Evolutionary conservation across 371 early-diverging fungal species (phyloP).

Genomic region (Rhizopus arrhizus): DNA sequence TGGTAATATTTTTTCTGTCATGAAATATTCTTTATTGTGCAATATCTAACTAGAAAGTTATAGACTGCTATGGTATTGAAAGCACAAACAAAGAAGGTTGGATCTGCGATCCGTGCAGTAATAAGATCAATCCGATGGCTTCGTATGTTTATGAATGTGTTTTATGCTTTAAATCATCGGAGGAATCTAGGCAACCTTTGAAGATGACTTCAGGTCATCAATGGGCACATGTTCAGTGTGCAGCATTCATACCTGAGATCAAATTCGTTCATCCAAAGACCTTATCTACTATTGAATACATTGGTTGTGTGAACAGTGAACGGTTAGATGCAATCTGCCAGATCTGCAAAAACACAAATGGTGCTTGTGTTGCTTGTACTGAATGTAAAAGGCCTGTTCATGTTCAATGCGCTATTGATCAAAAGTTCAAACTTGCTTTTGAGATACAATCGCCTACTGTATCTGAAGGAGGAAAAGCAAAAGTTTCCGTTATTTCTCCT

Average conservation of each 20-base stretch:
- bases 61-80: slow-evolving; percentile 58
- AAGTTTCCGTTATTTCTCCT: slow-evolving; percentile 26
- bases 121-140: slow-evolving; percentile 58
- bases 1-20: slow-evolving; percentile 34
- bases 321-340: slow-evolving; percentile 64
- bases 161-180: slow-evolving; percentile 52
- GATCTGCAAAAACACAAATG: slow-evolving; percentile 47
- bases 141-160: slow-evolving; percentile 69
- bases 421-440: slow-evolving; percentile 48
- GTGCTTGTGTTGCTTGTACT: slow-evolving; percentile 47
- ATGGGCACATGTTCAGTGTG: slow-evolving; percentile 95
- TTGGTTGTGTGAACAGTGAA: slow-evolving; percentile 65
- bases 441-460: slow-evolving; percentile 35
- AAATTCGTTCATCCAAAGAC: slow-evolving; percentile 63
- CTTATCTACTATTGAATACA: slow-evolving; percentile 79
- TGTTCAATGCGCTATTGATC: slow-evolving; percentile 54
- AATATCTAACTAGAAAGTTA: not conserved
- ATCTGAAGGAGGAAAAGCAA: slow-evolving; percentile 9
- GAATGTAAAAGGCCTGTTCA: slow-evolving; percentile 46
- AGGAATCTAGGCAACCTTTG: slow-evolving; percentile 59
- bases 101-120: slow-evolving; percentile 68
- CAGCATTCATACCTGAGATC: slow-evolving; percentile 81
- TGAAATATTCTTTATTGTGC: not conserved
- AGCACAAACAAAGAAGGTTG: slow-evolving; percentile 39
- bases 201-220: slow-evolving; percentile 85